These are phyloP conservation scores for Malbranchea cinnamomea DNA, from an alignment of 2,329 filamentous ascomycete genomes.

Conservation along the genomic window DNA sequence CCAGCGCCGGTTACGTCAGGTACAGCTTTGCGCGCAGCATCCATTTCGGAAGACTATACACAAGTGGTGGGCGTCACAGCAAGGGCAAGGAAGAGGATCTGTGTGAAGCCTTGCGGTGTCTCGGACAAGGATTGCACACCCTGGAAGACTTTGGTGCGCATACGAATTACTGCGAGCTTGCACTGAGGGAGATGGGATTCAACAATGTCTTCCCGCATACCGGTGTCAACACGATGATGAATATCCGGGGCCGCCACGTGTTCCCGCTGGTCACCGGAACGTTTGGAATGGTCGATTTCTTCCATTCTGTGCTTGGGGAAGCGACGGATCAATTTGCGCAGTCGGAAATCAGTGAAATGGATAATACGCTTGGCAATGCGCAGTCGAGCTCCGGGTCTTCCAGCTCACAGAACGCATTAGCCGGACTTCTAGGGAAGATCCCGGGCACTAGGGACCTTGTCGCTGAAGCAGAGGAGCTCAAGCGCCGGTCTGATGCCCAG, in stretches of 20 bases:
- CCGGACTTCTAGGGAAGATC: slow-evolving; percentile 58
- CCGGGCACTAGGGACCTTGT: slow-evolving; percentile 57
- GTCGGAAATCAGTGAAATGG: slow-evolving; percentile 69
- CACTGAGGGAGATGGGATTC: slow-evolving; percentile 56
- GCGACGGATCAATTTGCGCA: slow-evolving; percentile 75
- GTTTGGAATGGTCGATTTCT: slow-evolving; percentile 71
- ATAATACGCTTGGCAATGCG: slow-evolving; percentile 57
- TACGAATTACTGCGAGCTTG: slow-evolving; percentile 71
- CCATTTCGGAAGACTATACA: slow-evolving; percentile 64
- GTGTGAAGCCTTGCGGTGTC: slow-evolving; percentile 62
- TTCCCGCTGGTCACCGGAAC: slow-evolving; percentile 58
- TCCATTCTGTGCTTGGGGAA: slow-evolving; percentile 63
- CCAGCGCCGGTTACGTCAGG: slow-evolving; percentile 70
- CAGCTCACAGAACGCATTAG: slow-evolving; percentile 43
- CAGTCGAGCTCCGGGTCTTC: slow-evolving; percentile 34
- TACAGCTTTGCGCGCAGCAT: slow-evolving; percentile 60
- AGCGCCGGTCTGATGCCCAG: slow-evolving; percentile 47
- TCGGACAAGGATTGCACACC: slow-evolving; percentile 63
- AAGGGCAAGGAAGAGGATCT: slow-evolving; percentile 60
- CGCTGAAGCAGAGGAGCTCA: slow-evolving; percentile 48
- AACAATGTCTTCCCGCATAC: slow-evolving; percentile 58
- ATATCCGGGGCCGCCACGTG: slow-evolving; percentile 48
- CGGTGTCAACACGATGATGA: slow-evolving; percentile 51
- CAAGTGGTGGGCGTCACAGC: slow-evolving; percentile 41
- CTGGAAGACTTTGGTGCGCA: slow-evolving; percentile 69